Conservation (phyloP, 192 early-diverging fungal genomes). For the Backusella parvicylindrica region DNA sequence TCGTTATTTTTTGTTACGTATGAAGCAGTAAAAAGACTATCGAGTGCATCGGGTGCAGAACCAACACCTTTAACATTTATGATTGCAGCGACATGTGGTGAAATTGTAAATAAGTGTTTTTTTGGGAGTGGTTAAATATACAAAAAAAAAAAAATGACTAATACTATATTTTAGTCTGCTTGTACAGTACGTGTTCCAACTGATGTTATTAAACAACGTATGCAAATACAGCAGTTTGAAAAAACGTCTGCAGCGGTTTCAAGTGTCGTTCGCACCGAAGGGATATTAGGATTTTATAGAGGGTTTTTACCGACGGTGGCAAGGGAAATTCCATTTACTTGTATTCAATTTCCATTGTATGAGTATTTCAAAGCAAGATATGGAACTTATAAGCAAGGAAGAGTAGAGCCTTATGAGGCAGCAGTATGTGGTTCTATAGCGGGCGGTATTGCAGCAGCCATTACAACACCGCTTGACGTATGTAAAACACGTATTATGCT, state of each 20-base stretch:
- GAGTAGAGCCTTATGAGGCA: constrained; percentile 72
- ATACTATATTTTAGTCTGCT: constrained; percentile 54
- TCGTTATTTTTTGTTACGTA: constrained; percentile 91
- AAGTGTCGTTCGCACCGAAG: constrained; percentile 64
- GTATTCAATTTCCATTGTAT: constrained; percentile 93
- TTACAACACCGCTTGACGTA: constrained; percentile 94
- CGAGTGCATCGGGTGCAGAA: constrained; percentile 31
- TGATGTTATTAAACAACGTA: constrained; percentile 91
- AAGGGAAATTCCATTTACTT: constrained; percentile 94
- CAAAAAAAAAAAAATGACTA: neutral
- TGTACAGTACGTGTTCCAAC: constrained; percentile 92
- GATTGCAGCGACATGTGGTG: constrained; percentile 85
- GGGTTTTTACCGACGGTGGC: constrained; percentile 89
- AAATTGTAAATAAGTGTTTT: constrained; percentile 60
- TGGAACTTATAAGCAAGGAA: constrained; percentile 39
- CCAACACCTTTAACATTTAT: constrained; percentile 76
- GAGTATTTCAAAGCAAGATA: constrained; percentile 77
- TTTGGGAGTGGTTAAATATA: too few relatives aligned
- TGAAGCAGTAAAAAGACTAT: constrained; percentile 66
- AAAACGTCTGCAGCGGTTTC: constrained; percentile 60
- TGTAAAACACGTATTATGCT: constrained; percentile 96
- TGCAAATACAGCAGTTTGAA: constrained; percentile 81
- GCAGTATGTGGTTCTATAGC: constrained; percentile 82
- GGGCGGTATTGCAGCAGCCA: constrained; percentile 82
- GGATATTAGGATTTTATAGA: constrained; percentile 83